A percentile compares a stretch with the other conserved stretches of the same genome.
Evolutionary conservation across 2,329 filamentous ascomycete genomes (phyloP).

Genomic region (Blastomyces percursus): DNA sequence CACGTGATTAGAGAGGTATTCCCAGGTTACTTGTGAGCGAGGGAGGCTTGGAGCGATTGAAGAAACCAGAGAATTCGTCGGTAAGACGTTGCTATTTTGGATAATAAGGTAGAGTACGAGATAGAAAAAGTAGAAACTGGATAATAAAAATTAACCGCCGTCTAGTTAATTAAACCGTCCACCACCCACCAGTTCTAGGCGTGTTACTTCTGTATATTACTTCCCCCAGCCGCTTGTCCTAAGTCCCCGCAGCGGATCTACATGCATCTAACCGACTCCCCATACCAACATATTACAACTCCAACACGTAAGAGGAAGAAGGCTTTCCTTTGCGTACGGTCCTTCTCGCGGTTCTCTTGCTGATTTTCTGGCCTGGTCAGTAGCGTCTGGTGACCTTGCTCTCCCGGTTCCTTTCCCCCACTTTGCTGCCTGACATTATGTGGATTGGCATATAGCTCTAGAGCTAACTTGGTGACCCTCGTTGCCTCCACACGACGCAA

Average conservation of each 20-base stretch:
- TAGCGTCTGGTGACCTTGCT: neutral
- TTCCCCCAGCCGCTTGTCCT: neutral
- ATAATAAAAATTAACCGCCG: neutral
- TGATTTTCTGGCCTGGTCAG: neutral
- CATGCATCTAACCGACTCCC: neutral
- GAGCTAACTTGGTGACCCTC: slow-evolving; percentile 13
- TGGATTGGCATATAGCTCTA: neutral
- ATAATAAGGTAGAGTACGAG: neutral
- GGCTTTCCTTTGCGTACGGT: neutral
- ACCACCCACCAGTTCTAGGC: neutral
- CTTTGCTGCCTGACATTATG: slow-evolving; percentile 2
- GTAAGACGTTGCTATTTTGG: neutral
- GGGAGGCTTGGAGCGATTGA: no score
- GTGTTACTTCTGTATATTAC: neutral
- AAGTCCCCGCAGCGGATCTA: neutral
- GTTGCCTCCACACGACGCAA: neutral
- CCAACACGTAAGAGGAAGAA: neutral
- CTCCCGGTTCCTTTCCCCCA: neutral
- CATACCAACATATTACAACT: neutral
- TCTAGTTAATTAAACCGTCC: no score
- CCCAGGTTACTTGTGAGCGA: neutral
- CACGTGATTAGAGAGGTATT: neutral
- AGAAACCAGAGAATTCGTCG: neutral
- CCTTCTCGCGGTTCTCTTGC: neutral
- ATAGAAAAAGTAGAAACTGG: neutral